These are phyloP conservation scores for Fusarium sulawesiense DNA, from an alignment of 2,329 filamentous ascomycete species.

Conservation along the genomic window DNA sequence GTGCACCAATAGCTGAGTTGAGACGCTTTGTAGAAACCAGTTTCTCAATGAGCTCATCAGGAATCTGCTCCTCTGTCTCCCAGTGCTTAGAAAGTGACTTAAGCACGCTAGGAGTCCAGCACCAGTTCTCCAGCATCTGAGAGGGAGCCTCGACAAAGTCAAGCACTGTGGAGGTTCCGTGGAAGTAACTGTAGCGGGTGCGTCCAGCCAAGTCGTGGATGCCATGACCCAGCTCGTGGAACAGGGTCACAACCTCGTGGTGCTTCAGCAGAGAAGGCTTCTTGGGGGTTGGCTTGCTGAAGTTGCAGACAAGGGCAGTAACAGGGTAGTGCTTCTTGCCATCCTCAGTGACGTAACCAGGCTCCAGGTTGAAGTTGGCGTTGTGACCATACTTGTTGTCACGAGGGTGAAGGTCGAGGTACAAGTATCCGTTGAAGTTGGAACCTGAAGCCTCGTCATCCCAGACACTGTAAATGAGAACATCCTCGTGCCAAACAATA, in stretches of 20 bases:
- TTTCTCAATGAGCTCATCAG: conserved; percentile 78
- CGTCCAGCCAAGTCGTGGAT: conserved; percentile 76
- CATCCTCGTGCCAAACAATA: conserved; percentile 84
- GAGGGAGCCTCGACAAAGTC: conserved; percentile 79
- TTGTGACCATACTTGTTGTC: conserved; percentile 87
- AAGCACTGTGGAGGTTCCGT: conserved; percentile 73
- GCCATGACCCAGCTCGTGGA: conserved; percentile 80
- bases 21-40: conserved; percentile 83
- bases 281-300: conserved; percentile 80
- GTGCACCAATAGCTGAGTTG: conserved; percentile 82
- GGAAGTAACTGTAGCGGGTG: conserved; percentile 72
- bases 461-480: conserved; percentile 86
- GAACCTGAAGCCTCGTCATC: conserved; percentile 77
- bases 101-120: conserved; percentile 74
- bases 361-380: conserved; percentile 85
- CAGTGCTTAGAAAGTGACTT: conserved; percentile 79
- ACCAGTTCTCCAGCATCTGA: conserved; percentile 83
- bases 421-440: conserved; percentile 83
- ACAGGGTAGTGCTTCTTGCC: conserved; percentile 80
- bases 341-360: conserved; percentile 74
- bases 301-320: conserved; percentile 86
- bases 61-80: conserved; percentile 75
- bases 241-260: conserved; percentile 83
- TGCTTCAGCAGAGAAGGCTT: conserved; percentile 86
- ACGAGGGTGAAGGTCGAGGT: conserved; percentile 83